Conservation (phyloP, 352 stramenopile species). For the Globisporangium canariense region DNA sequence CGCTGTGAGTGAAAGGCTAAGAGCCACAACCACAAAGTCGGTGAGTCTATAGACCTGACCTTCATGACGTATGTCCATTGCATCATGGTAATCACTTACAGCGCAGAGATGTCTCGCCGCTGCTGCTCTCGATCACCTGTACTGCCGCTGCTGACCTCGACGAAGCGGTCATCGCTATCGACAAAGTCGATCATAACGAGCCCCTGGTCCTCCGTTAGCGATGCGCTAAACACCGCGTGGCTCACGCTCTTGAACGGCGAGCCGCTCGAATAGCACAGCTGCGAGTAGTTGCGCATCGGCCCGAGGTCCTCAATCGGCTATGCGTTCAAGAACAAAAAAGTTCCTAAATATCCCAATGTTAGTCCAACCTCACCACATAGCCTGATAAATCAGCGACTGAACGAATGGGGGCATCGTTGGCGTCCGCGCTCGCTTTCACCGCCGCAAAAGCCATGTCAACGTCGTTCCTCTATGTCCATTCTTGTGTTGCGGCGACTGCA, state of each 20-base stretch:
- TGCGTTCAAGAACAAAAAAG: neutral
- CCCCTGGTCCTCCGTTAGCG: slow-evolving; percentile 17
- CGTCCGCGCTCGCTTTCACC: no score
- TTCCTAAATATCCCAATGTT: neutral
- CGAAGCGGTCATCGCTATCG: slow-evolving; percentile 37
- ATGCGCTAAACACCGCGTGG: slow-evolving; percentile 33
- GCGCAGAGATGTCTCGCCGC: neutral
- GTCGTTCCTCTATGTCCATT: no score
- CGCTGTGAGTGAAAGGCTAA: neutral
- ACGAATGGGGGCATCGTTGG: no score
- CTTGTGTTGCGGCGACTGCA: no score
- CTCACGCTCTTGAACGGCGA: slow-evolving; percentile 29
- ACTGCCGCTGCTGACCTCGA: slow-evolving; percentile 15
- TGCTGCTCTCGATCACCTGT: neutral
- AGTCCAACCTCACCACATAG: neutral
- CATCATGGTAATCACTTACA: neutral
- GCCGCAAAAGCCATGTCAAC: no score
- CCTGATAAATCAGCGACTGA: neutral
- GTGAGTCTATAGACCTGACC: no score
- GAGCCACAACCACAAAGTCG: neutral
- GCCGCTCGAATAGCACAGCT: slow-evolving; percentile 37
- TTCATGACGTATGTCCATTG: neutral
- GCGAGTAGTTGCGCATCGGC: slow-evolving; percentile 28
- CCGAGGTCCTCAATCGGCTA: slow-evolving; percentile 29
- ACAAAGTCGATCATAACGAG: slow-evolving; percentile 48